Percentiles rank a stretch among this genome's conserved stretches.
Conservation (phyloP, 2,329 filamentous ascomycete genomes). For the Tympanopsis confertula region DNA sequence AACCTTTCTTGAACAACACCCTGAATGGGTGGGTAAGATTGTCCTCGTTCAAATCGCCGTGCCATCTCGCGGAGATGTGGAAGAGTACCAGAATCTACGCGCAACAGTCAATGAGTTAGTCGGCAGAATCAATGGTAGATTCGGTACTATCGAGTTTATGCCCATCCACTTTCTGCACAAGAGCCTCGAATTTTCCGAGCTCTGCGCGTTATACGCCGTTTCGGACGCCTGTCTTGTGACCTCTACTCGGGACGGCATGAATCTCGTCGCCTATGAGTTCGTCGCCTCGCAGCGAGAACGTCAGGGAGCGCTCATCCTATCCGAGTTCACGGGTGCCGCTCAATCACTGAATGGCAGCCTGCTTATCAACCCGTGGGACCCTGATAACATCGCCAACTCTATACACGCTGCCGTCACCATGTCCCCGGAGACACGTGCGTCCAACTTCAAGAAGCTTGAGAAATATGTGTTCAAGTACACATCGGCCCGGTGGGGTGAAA, state of each 20-base stretch:
- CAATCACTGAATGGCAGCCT: conserved; percentile 81
- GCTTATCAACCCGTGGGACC: conserved; percentile 98
- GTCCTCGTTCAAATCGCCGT: conserved; percentile 94
- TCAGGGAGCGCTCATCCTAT: conserved; percentile 87
- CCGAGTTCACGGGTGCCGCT: conserved; percentile 90
- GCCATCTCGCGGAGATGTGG: conserved; percentile 86
- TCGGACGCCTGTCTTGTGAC: conserved; percentile 88
- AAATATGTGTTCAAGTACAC: conserved; percentile 97
- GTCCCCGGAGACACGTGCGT: conserved; percentile 75
- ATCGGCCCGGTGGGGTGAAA: conserved; percentile 90
- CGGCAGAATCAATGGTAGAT: conserved; percentile 91
- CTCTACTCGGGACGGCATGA: conserved; percentile 97
- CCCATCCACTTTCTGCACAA: conserved; percentile 98
- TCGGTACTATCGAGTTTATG: conserved; percentile 96
- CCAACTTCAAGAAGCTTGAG: conserved; percentile 84
- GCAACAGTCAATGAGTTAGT: conserved; percentile 95
- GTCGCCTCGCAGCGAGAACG: conserved; percentile 85
- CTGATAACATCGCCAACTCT: conserved; percentile 82
- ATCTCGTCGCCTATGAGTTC: conserved; percentile 95
- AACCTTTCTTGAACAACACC: conserved; percentile 91
- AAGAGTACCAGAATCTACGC: conserved; percentile 92
- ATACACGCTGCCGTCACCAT: conserved; percentile 96
- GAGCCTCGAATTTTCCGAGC: conserved; percentile 85
- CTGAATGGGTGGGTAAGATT: conserved; percentile 95
- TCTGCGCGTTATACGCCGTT: conserved; percentile 87